Percentiles rank a stretch among this genome's conserved stretches.
phyloP scores from a whole-genome alignment of 345 rosid genomes.

The Adansonia digitata region DNA sequence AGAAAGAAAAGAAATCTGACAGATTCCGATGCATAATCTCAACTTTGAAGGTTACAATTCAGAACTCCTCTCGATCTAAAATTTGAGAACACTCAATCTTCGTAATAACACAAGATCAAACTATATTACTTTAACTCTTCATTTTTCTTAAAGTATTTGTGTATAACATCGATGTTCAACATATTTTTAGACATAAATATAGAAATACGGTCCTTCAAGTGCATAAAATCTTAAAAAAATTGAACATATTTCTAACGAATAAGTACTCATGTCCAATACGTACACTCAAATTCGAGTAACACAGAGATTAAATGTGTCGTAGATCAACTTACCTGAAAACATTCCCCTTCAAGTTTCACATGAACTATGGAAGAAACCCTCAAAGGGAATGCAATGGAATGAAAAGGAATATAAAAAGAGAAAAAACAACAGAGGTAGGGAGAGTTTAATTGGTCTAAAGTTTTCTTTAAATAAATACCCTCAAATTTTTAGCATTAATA shows the following conservation, averaged over 20 bases:
- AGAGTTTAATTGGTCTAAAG: background rate
- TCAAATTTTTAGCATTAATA: constrained; percentile 29
- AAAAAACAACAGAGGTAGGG: no score
- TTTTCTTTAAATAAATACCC: constrained; percentile 10
- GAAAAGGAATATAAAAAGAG: background rate
- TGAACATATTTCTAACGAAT: no score
- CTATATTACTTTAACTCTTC: no score
- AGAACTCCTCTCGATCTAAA: background rate
- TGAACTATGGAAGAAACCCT: constrained; percentile 20
- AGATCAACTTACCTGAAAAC: constrained; percentile 12
- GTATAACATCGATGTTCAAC: no score
- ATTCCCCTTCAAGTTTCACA: constrained; percentile 36
- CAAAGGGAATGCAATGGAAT: constrained; percentile 4
- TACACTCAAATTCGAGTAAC: constrained; percentile 20
- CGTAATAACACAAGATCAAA: background rate
- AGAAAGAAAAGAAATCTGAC: no score
- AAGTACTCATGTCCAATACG: background rate
- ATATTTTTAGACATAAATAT: no score
- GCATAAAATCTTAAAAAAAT: no score
- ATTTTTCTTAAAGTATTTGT: no score
- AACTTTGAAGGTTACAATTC: background rate
- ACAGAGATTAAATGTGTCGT: constrained; percentile 17
- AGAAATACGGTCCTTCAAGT: no score
- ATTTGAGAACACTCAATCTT: background rate
- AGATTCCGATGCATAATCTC: constrained; percentile 16